These are phyloP conservation scores for Tephrocybe sp. DNA, from an alignment of 768 basidiomycete genomes.

Conservation along the genomic window DNA sequence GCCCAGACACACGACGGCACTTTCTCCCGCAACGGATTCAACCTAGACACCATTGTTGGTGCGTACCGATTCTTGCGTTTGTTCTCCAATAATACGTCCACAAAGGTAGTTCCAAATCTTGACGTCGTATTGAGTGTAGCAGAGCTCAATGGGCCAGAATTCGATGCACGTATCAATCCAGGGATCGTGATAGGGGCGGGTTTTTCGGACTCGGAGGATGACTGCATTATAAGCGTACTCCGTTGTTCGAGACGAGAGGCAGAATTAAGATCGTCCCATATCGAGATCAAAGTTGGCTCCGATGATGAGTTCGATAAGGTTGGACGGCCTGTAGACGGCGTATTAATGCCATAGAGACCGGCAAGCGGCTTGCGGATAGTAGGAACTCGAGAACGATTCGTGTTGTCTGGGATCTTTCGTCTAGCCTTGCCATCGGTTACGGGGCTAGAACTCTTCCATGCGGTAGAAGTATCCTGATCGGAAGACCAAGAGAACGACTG, in stretches of 20 bases:
- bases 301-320: not conserved
- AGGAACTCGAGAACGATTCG: constrained; percentile 5
- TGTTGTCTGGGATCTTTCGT: constrained; percentile 7
- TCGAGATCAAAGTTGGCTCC: not conserved
- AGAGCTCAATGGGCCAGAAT: not conserved
- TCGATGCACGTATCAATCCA: not conserved
- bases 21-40: constrained; percentile 22
- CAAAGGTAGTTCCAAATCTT: constrained; percentile 4
- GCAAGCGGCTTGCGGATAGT: constrained; percentile 16
- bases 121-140: not conserved
- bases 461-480: not conserved
- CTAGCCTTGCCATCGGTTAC: not conserved
- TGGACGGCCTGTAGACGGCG: not conserved
- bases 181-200: not conserved
- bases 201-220: not conserved
- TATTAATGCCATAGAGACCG: constrained; percentile 8
- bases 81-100: constrained; percentile 16
- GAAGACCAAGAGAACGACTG: not conserved
- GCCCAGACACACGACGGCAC: constrained; percentile 20
- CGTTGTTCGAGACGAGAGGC: not conserved
- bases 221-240: not conserved
- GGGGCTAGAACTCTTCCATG: not conserved
- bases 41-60: constrained; percentile 23
- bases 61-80: constrained; percentile 20
- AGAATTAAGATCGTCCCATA: not conserved